A percentile compares a stretch with the other conserved stretches of the same genome.
These are phyloP conservation scores for Fusarium burgessii DNA, from an alignment of 2,329 filamentous ascomycete species.

Conservation along the genomic window DNA sequence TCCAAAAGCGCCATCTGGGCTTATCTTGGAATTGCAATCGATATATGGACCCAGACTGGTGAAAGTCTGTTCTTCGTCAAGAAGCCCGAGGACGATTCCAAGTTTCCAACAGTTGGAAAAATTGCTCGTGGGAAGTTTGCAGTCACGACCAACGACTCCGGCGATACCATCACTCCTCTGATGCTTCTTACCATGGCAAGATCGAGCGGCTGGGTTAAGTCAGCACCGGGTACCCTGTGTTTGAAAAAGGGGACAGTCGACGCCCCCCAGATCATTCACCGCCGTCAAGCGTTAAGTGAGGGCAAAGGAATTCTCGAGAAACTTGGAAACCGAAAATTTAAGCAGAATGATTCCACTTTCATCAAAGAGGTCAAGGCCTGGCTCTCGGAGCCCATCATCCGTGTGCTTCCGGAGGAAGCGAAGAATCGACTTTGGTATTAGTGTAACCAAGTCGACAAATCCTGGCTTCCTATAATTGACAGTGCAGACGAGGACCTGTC, in stretches of 20 bases:
- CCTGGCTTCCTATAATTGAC: neutral
- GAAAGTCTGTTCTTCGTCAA: slow-evolving; percentile 5
- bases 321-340: slow-evolving; percentile 9
- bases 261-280: neutral
- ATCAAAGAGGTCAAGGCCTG: slow-evolving; percentile 1
- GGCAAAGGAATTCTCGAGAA: neutral
- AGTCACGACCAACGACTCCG: neutral
- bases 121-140: neutral
- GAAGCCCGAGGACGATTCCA: neutral
- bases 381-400: neutral
- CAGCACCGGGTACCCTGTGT: neutral
- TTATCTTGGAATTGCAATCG: slow-evolving; percentile 2
- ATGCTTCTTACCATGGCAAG: neutral
- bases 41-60: neutral
- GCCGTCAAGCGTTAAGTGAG: neutral
- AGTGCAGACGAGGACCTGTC: neutral
- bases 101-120: neutral
- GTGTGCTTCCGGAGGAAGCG: slow-evolving; percentile 4
- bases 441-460: slow-evolving; percentile 5
- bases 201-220: neutral
- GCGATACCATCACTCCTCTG: neutral
- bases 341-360: neutral
- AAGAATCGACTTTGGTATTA: slow-evolving; percentile 18
- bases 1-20: neutral
- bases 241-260: neutral